Evolutionary conservation across 805 yeast species (phyloP).

Genomic region (Starmerella etchellsii): DNA sequence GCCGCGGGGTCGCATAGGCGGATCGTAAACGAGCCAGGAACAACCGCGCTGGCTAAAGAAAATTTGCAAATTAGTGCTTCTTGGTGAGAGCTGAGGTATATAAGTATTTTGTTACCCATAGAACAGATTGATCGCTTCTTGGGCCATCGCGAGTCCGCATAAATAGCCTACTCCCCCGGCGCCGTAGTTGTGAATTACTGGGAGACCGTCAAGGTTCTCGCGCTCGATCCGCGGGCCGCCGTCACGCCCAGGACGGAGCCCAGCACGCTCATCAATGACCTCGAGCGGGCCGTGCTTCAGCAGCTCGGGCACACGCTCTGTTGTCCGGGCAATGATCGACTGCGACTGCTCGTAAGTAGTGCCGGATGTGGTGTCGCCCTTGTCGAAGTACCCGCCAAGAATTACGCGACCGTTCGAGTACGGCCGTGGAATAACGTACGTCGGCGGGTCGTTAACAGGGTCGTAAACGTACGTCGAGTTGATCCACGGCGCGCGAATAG

Average conservation of each 20-base stretch:
- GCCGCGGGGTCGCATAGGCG: too few relatives aligned
- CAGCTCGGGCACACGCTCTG: constrained; percentile 36
- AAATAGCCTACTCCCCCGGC: constrained; percentile 73
- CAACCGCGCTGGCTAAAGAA: too few relatives aligned
- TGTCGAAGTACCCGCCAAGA: constrained; percentile 63
- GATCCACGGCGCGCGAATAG: constrained; percentile 57
- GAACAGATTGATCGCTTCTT: constrained; percentile 26
- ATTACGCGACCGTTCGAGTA: constrained; percentile 51
- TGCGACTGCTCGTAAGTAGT: constrained; percentile 45
- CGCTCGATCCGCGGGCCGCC: constrained; percentile 65
- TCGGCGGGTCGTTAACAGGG: constrained; percentile 29
- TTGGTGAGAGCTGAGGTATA: too few relatives aligned
- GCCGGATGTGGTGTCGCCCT: constrained; percentile 48
- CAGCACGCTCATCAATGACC: constrained; percentile 54
- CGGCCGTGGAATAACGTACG: constrained; percentile 65
- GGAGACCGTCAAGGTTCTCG: constrained; percentile 33
- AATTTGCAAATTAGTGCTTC: too few relatives aligned
- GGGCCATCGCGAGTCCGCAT: constrained; percentile 55
- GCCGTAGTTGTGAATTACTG: constrained; percentile 62
- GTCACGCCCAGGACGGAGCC: constrained; percentile 60
- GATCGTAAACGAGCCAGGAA: too few relatives aligned
- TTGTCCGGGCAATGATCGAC: constrained; percentile 49
- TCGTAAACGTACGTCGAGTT: constrained; percentile 35
- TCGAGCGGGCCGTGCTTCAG: constrained; percentile 32
- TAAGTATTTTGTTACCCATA: too few relatives aligned